Evolutionary conservation across 2,329 filamentous ascomycete genomes (phyloP).

Genomic region (Colletotrichum liaoningense): DNA sequence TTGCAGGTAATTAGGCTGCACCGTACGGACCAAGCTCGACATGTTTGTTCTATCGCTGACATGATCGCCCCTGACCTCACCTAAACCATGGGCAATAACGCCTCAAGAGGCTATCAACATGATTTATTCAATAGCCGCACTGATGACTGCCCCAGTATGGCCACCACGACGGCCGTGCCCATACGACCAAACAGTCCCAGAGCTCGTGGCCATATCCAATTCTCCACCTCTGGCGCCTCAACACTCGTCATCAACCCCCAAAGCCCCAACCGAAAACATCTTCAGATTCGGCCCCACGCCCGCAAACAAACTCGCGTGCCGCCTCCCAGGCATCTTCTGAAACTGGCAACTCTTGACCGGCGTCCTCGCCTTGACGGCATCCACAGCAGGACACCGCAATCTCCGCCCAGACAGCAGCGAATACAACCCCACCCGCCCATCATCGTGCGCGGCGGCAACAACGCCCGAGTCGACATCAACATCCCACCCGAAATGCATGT

Average conservation of each 20-base stretch:
- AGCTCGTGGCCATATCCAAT: too few relatives aligned
- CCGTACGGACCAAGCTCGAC: too few relatives aligned
- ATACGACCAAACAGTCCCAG: background rate
- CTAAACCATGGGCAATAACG: too few relatives aligned
- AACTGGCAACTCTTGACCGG: conserved; percentile 60
- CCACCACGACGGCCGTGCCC: background rate
- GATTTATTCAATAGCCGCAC: too few relatives aligned
- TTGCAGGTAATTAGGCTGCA: too few relatives aligned
- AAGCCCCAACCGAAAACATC: conserved; percentile 57
- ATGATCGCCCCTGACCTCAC: too few relatives aligned
- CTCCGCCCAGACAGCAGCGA: conserved; percentile 58
- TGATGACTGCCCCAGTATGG: too few relatives aligned
- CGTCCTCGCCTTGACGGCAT: conserved; percentile 37
- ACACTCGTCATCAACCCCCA: conserved; percentile 47
- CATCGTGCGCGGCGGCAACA: conserved; percentile 65
- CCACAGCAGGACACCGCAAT: conserved; percentile 45
- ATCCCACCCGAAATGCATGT: conserved; percentile 63
- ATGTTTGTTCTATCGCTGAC: too few relatives aligned
- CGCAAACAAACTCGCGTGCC: conserved; percentile 59
- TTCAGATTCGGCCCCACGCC: conserved; percentile 50
- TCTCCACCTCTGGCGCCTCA: background rate
- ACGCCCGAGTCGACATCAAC: conserved; percentile 58
- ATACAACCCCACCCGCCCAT: conserved; percentile 60
- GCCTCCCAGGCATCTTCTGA: conserved; percentile 56
- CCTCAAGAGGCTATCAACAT: too few relatives aligned